A percentile compares a stretch with the other conserved stretches of the same genome.
Evolutionary conservation across 2,329 filamentous ascomycete species (phyloP).

Genomic region (Cladophialophora psammophila): DNA sequence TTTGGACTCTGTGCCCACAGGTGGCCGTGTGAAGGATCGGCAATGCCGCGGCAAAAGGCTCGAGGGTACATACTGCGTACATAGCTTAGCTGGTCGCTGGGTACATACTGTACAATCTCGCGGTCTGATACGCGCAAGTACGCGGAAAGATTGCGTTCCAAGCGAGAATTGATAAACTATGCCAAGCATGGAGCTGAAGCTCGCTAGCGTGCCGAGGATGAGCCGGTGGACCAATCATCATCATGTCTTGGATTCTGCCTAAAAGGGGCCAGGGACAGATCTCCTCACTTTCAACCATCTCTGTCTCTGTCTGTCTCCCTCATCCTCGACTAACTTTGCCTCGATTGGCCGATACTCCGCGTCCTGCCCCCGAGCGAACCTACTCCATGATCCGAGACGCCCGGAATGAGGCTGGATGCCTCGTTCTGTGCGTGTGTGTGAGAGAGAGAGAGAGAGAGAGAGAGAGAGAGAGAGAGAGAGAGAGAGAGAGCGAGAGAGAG

Average conservation of each 20-base stretch:
- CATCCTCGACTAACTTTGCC: conserved; percentile 12
- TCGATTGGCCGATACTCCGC: conserved; percentile 18
- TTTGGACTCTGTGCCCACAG: not conserved
- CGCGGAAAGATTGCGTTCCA: not conserved
- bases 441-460: too few relatives aligned
- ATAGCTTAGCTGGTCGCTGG: not conserved
- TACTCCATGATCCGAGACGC: not conserved
- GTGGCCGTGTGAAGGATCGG: not conserved
- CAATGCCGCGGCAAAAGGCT: not conserved
- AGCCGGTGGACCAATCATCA: not conserved
- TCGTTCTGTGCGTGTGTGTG: too few relatives aligned
- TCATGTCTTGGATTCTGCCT: not conserved
- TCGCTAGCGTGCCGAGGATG: not conserved
- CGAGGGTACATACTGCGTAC: too few relatives aligned
- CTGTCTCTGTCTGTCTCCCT: not conserved
- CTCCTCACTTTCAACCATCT: too few relatives aligned
- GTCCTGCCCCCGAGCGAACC: not conserved
- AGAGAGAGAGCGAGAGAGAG: too few relatives aligned
- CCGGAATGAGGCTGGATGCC: not conserved
- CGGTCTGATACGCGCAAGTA: not conserved
- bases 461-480: too few relatives aligned
- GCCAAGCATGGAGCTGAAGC: not conserved
- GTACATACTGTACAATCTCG: not conserved
- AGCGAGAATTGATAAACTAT: not conserved
- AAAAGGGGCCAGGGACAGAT: not conserved